Conservation (phyloP, 2,329 filamentous ascomycete genomes). For the Pestalotiopsis sp. region DNA sequence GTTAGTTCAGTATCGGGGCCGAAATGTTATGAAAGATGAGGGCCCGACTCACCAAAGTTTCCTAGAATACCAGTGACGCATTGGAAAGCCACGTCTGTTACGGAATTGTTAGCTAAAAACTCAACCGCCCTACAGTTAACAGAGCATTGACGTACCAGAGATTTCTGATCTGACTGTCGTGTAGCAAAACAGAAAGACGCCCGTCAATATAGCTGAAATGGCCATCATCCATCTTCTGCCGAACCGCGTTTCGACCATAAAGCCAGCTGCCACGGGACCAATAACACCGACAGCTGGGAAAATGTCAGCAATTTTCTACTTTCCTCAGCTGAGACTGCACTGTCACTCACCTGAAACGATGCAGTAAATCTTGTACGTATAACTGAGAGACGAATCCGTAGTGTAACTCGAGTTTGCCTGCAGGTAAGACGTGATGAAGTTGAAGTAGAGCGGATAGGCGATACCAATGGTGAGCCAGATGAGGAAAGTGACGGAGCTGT, state of each 20-base stretch:
- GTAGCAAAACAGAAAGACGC: conserved; percentile 49
- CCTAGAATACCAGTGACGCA: conserved; percentile 48
- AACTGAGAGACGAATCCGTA: conserved; percentile 28
- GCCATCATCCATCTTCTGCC: conserved; percentile 48
- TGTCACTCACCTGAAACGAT: conserved; percentile 31
- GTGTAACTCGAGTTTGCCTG: conserved; percentile 27
- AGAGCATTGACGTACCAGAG: conserved; percentile 16
- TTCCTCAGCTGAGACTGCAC: too few relatives aligned
- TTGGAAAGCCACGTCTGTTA: conserved; percentile 38
- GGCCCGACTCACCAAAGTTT: conserved; percentile 37
- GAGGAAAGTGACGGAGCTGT: conserved; percentile 54
- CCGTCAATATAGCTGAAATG: conserved; percentile 44
- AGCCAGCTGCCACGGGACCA: conserved; percentile 44
- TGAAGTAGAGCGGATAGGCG: conserved; percentile 59
- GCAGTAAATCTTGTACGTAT: conserved; percentile 39
- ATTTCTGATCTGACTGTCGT: conserved; percentile 41
- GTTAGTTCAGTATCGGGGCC: conserved; percentile 29
- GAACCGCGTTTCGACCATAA: conserved; percentile 42
- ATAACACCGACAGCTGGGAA: conserved; percentile 35
- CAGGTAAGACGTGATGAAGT: conserved; percentile 39
- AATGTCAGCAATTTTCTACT: too few relatives aligned
- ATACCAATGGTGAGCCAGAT: conserved; percentile 64
- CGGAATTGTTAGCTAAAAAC: neutral
- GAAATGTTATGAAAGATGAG: conserved; percentile 20
- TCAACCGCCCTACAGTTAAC: fast-evolving